phyloP scores from a whole-genome alignment of 2,329 filamentous ascomycete genomes.

The Colletotrichum truncatum region DNA sequence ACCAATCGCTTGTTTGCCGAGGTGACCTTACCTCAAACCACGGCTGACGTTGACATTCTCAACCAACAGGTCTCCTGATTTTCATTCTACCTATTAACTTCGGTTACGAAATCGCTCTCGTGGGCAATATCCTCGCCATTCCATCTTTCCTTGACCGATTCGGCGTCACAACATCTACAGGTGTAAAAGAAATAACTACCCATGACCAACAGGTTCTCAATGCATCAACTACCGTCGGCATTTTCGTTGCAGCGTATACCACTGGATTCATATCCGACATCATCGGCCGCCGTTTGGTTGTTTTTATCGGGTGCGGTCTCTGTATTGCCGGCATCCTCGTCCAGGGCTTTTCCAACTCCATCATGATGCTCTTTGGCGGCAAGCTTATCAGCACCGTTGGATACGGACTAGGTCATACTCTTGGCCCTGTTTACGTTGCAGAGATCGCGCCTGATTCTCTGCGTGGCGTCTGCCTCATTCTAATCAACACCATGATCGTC shows the following conservation, averaged over 20 bases:
- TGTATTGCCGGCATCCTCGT: slow-evolving; percentile 22
- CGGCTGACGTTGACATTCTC: too few species aligned
- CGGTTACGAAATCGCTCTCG: slow-evolving; percentile 9
- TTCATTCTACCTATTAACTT: slow-evolving; percentile 22
- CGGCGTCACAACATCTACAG: background rate
- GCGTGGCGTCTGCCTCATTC: slow-evolving; percentile 19
- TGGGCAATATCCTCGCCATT: slow-evolving; percentile 9
- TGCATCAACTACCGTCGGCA: slow-evolving; percentile 1
- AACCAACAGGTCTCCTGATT: background rate
- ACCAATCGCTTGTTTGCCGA: rapidly evolving
- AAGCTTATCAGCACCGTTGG: slow-evolving; percentile 25
- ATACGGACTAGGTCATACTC: slow-evolving; percentile 20
- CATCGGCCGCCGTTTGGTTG: slow-evolving; percentile 17
- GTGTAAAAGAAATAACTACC: background rate
- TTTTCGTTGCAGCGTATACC: slow-evolving; percentile 20
- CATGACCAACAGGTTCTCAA: slow-evolving; percentile 12
- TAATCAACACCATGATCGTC: slow-evolving; percentile 24
- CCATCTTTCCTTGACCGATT: slow-evolving; percentile 1
- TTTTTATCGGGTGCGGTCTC: slow-evolving; percentile 5
- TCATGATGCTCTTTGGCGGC: slow-evolving; percentile 22
- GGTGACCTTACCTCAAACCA: too few species aligned
- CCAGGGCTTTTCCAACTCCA: slow-evolving; percentile 21
- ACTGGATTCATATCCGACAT: slow-evolving; percentile 9
- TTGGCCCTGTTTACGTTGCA: slow-evolving; percentile 31
- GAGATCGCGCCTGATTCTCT: slow-evolving; percentile 28